A percentile compares a stretch with the other conserved stretches of the same genome.
These are phyloP conservation scores for Hyphopichia buzzinii DNA, from an alignment of 1,139 yeast species.

Conservation along the genomic window DNA sequence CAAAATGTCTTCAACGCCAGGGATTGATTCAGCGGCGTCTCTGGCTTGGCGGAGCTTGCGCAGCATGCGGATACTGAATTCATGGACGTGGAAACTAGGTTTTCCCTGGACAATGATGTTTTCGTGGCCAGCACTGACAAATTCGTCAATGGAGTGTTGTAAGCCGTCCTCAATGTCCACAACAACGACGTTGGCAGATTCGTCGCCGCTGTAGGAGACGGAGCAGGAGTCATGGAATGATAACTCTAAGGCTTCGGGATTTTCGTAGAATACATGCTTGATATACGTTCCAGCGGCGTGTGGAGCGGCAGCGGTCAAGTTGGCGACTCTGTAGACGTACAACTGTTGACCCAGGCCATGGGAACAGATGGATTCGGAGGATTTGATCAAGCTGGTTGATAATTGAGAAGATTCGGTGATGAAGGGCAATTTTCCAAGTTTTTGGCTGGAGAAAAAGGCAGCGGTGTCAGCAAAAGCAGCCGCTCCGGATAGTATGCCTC, in stretches of 20 bases:
- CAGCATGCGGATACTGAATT: slow-evolving; percentile 8
- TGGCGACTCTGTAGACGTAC: slow-evolving; percentile 24
- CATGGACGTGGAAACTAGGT: slow-evolving; percentile 25
- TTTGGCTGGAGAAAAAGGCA: slow-evolving; percentile 20
- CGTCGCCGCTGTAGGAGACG: slow-evolving; percentile 7
- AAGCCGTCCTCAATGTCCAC: slow-evolving; percentile 24
- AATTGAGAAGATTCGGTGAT: slow-evolving; percentile 19
- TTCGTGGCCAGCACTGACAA: slow-evolving; percentile 10
- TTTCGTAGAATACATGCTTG: slow-evolving; percentile 31
- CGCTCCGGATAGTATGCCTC: slow-evolving; percentile 12
- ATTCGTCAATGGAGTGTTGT: slow-evolving; percentile 16
- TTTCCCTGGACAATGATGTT: slow-evolving; percentile 29
- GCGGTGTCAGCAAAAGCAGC: slow-evolving; percentile 35
- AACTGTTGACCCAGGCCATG: slow-evolving; percentile 11
- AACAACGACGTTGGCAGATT: slow-evolving; percentile 16
- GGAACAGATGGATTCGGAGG: slow-evolving; percentile 16
- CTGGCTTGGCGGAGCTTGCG: slow-evolving; percentile 9
- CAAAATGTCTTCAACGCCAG: slow-evolving; percentile 16
- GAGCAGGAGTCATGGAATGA: slow-evolving; percentile 14
- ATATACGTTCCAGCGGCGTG: slow-evolving; percentile 15
- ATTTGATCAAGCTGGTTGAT: slow-evolving; percentile 9
- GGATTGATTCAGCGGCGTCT: slow-evolving; percentile 8
- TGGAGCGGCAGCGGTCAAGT: slow-evolving; percentile 10
- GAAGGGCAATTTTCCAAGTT: slow-evolving; percentile 17
- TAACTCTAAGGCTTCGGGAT: slow-evolving; percentile 22